Evolutionary conservation across 2,329 filamentous ascomycete species (phyloP).

Genomic region (Colletotrichum theobromicola): DNA sequence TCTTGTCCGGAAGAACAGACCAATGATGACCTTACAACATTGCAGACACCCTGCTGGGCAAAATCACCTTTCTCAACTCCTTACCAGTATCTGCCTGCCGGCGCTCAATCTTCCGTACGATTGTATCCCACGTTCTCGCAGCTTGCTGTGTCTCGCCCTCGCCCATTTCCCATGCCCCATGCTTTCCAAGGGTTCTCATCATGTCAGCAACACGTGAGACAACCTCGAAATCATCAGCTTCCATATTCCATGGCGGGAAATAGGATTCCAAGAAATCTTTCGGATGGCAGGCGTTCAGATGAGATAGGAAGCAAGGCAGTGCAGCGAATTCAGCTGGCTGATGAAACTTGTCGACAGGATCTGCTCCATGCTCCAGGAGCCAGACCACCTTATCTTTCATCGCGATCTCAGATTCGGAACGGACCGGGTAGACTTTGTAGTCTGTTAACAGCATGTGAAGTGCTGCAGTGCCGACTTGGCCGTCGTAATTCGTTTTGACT

Average conservation of each 20-base stretch:
- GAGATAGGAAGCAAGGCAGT: background rate
- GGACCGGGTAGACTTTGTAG: background rate
- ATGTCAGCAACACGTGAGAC: background rate
- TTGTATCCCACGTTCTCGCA: background rate
- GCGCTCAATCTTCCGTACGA: background rate
- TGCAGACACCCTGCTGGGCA: background rate
- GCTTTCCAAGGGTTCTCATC: background rate
- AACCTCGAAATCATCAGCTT: background rate
- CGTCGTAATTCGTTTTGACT: background rate
- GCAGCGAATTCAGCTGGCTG: background rate
- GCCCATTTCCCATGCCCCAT: background rate
- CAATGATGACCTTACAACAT: too few species aligned
- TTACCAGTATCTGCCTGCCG: rapidly evolving
- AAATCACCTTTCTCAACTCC: background rate
- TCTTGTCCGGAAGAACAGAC: background rate
- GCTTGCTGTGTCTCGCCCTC: background rate
- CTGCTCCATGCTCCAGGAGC: background rate
- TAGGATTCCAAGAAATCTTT: too few species aligned
- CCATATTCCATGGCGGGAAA: background rate
- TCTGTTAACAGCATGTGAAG: background rate
- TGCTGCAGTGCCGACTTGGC: background rate
- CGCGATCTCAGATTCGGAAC: background rate
- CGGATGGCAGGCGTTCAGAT: background rate
- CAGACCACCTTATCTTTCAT: background rate
- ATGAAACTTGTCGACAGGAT: background rate